Percentiles rank a stretch among this genome's conserved stretches.
These are phyloP conservation scores for Ophiostoma fasciatum DNA, from an alignment of 2,329 filamentous ascomycete species.

Conservation along the genomic window DNA sequence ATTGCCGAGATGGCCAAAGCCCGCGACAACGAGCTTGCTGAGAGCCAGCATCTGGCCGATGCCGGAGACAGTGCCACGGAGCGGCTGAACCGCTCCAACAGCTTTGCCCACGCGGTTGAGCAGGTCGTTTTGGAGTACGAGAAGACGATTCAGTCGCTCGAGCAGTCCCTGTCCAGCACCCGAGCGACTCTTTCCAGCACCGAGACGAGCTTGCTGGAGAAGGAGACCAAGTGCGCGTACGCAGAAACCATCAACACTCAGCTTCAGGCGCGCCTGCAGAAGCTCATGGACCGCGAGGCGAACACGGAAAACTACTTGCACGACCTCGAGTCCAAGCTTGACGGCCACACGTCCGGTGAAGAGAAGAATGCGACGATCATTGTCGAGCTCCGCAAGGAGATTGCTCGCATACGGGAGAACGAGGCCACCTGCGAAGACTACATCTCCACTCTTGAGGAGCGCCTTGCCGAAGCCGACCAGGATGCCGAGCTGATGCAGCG, in stretches of 20 bases:
- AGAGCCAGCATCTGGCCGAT: constrained; percentile 43
- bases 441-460: constrained; percentile 90
- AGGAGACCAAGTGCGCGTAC: constrained; percentile 86
- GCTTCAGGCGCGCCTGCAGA: constrained; percentile 78
- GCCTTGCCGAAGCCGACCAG: constrained; percentile 87
- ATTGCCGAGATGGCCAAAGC: constrained; percentile 88
- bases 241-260: constrained; percentile 85
- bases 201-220: constrained; percentile 78
- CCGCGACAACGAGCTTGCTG: constrained; percentile 50
- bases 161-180: constrained; percentile 81
- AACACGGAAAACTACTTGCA: constrained; percentile 89
- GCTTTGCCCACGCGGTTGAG: constrained; percentile 89
- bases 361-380: constrained; percentile 84
- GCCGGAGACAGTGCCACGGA: constrained; percentile 70
- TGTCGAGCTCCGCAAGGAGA: constrained; percentile 77
- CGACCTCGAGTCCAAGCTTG: constrained; percentile 78
- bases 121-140: constrained; percentile 96
- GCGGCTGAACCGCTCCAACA: constrained; percentile 83
- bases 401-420: constrained; percentile 74
- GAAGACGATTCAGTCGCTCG: constrained; percentile 89
- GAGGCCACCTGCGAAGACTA: constrained; percentile 89
- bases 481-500: constrained; percentile 94
- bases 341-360: constrained; percentile 79
- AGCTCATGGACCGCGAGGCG: constrained; percentile 77
- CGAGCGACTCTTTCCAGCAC: constrained; percentile 68